phyloP scores from a whole-genome alignment of 2,329 filamentous ascomycete species.

The Pseudocercospora cruenta region DNA sequence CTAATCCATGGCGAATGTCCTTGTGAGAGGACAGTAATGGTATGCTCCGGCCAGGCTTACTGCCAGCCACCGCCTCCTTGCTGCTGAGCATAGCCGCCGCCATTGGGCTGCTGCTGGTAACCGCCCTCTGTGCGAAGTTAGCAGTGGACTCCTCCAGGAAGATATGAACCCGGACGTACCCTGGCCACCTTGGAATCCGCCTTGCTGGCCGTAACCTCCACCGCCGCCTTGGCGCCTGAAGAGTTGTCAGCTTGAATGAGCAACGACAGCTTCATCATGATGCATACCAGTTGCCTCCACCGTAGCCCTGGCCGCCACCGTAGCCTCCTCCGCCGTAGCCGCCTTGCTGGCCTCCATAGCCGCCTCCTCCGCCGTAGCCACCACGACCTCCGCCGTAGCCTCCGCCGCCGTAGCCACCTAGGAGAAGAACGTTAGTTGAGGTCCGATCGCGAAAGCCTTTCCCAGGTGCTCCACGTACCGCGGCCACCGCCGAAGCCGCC shows the following conservation, averaged over 20 bases:
- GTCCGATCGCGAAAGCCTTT: neutral
- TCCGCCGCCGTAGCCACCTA: constrained; percentile 32
- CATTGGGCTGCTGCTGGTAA: constrained; percentile 34
- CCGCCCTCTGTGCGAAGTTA: constrained; percentile 29
- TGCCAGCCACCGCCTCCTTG: constrained; percentile 32
- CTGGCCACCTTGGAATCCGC: constrained; percentile 24
- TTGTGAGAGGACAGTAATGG: constrained; percentile 2
- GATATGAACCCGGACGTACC: constrained; percentile 19
- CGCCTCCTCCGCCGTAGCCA: constrained; percentile 33
- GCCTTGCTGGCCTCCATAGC: constrained; percentile 30
- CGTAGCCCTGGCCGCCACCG: constrained; percentile 35
- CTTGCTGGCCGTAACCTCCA: constrained; percentile 26
- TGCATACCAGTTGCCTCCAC: constrained; percentile 29
- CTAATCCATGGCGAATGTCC: constrained; percentile 13
- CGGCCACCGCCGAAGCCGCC: constrained; percentile 45
- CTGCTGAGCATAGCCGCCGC: constrained; percentile 34
- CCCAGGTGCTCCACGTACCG: constrained; percentile 35
- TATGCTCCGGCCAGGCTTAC: constrained; percentile 3
- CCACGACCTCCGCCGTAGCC: constrained; percentile 32
- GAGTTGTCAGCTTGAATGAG: no score
- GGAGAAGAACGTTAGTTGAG: constrained; percentile 7
- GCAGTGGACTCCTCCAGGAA: constrained; percentile 2
- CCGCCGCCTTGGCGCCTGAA: constrained; percentile 31
- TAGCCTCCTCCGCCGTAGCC: constrained; percentile 37
- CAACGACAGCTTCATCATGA: neutral